Evolutionary conservation across 768 basidiomycete species (phyloP).

Genomic region (Suillus luteus): DNA sequence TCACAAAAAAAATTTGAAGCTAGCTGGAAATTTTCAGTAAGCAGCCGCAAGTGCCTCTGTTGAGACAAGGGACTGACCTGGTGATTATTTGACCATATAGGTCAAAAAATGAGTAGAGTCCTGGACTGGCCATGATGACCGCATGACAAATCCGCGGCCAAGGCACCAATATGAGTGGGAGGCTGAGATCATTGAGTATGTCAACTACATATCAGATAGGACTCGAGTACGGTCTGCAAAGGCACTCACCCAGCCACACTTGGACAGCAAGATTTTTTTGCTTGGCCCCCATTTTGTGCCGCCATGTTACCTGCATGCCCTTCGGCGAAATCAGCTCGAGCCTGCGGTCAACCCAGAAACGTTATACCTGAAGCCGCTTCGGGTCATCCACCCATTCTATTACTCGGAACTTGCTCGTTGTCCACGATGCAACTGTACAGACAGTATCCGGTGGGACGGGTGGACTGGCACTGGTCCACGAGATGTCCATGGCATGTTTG

Average conservation of each 20-base stretch:
- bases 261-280: slow-evolving; percentile 19
- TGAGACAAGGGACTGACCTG: neutral
- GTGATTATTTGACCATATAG: neutral
- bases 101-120: slow-evolving; percentile 9
- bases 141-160: slow-evolving; percentile 4
- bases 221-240: slow-evolving; percentile 4
- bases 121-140: neutral
- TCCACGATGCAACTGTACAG: neutral
- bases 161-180: slow-evolving; percentile 9
- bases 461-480: slow-evolving; percentile 10
- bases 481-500: slow-evolving; percentile 9
- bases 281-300: slow-evolving; percentile 27
- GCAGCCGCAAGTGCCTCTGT: neutral
- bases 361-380: slow-evolving; percentile 8
- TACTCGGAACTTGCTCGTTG: slow-evolving; percentile 9
- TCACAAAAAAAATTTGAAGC: neutral
- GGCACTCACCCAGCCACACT: neutral
- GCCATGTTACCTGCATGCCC: slow-evolving; percentile 17
- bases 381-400: slow-evolving; percentile 15
- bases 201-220: slow-evolving; percentile 17
- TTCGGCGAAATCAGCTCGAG: slow-evolving; percentile 8
- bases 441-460: slow-evolving; percentile 7
- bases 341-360: slow-evolving; percentile 1
- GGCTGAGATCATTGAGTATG: slow-evolving; percentile 22
- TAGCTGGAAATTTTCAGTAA: neutral